phyloP scores from a whole-genome alignment of 306 rosid genomes.

The Cucurbita maxima region DNA sequence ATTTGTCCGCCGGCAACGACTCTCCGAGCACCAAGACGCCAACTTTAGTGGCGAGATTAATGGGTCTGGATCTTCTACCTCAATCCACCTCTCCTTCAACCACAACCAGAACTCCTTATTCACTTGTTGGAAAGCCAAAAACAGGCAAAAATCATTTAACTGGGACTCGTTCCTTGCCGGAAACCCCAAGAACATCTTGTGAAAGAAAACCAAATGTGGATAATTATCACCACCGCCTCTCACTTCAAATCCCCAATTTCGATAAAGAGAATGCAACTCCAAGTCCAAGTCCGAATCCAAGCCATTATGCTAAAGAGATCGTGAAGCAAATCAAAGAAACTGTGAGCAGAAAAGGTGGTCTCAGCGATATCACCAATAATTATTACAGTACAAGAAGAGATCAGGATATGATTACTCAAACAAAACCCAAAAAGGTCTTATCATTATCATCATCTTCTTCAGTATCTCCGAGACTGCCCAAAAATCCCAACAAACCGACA shows the following conservation, averaged over 20 bases:
- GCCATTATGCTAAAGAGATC: constrained; percentile 48
- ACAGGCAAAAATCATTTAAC: too few relatives aligned
- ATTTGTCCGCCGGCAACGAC: background rate
- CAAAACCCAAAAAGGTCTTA: background rate
- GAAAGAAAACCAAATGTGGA: constrained; percentile 65
- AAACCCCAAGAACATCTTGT: constrained; percentile 55
- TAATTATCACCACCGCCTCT: constrained; percentile 47
- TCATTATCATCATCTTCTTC: background rate
- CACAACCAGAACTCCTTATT: constrained; percentile 13
- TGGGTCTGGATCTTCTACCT: constrained; percentile 97
- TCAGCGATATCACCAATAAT: constrained; percentile 57
- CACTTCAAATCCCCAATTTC: constrained; percentile 64
- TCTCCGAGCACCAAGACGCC: constrained; percentile 89
- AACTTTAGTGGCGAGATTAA: constrained; percentile 76
- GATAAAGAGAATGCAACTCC: constrained; percentile 19
- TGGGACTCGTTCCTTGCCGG: constrained; percentile 50
- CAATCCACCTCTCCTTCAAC: background rate
- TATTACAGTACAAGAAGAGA: background rate
- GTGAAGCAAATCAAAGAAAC: constrained; percentile 62
- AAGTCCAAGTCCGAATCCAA: constrained; percentile 18
- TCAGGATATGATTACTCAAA: background rate
- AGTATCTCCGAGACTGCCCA: constrained; percentile 26
- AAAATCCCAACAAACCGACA: background rate
- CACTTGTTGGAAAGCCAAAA: constrained; percentile 13
- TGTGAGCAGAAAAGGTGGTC: constrained; percentile 47